Percentiles rank a stretch among this genome's conserved stretches.
These are phyloP conservation scores for Pseudogymnoascus sp. DNA, from an alignment of 2,329 filamentous ascomycete species.

Conservation along the genomic window DNA sequence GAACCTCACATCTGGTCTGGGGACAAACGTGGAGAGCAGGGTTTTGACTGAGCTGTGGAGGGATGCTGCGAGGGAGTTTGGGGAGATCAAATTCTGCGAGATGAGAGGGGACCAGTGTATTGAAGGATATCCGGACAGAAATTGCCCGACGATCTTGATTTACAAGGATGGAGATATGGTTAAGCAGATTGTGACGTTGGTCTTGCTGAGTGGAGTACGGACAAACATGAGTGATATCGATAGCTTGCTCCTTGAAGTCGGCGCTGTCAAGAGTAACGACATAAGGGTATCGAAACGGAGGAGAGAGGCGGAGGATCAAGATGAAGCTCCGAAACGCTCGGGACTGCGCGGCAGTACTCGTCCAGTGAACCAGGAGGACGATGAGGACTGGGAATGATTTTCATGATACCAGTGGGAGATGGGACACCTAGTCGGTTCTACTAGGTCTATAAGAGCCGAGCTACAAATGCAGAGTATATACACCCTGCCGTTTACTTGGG, in stretches of 20 bases:
- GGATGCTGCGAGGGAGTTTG: conserved; percentile 73
- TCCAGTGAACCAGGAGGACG: conserved; percentile 27
- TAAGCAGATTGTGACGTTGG: conserved; percentile 83
- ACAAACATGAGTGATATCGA: conserved; percentile 71
- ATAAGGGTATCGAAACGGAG: conserved; percentile 49
- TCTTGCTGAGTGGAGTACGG: conserved; percentile 63
- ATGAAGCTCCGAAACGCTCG: conserved; percentile 24
- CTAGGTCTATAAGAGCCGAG: background rate
- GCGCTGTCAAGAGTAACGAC: conserved; percentile 70
- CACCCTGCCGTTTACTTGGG: background rate
- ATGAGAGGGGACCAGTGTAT: conserved; percentile 89
- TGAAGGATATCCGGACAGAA: conserved; percentile 89
- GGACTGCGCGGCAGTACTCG: conserved; percentile 22
- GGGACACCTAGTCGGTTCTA: background rate
- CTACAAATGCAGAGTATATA: background rate
- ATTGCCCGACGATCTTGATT: conserved; percentile 87
- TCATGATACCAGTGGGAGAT: background rate
- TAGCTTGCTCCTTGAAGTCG: conserved; percentile 69
- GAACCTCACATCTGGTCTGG: conserved; percentile 68
- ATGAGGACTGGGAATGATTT: conserved; percentile 46
- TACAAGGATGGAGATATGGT: conserved; percentile 91
- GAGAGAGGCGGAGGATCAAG: conserved; percentile 23
- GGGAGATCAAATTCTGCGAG: conserved; percentile 95
- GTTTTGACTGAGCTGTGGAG: conserved; percentile 80
- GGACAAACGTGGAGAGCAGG: conserved; percentile 76